phyloP scores from a whole-genome alignment of 441 rosid species.

The Pelargonium exstipulatum region DNA sequence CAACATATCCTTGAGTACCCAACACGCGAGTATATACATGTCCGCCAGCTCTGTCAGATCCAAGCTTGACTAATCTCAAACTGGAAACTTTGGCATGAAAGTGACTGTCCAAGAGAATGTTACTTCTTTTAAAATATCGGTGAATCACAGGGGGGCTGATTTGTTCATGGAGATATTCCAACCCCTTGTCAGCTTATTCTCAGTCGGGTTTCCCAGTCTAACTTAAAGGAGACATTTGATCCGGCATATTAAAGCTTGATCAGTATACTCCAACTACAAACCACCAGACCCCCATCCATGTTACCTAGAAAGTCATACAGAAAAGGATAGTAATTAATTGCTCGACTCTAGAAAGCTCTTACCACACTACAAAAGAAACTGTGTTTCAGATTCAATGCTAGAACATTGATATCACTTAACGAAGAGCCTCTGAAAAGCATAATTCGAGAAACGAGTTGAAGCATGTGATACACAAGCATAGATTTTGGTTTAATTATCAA shows the following conservation, averaged over 20 bases:
- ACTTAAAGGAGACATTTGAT: slow-evolving; percentile 35
- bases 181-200: slow-evolving; percentile 68
- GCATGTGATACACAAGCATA: background rate
- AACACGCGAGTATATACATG: slow-evolving; percentile 81
- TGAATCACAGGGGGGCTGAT: slow-evolving; percentile 66
- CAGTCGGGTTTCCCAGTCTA: slow-evolving; percentile 75
- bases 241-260: slow-evolving; percentile 31
- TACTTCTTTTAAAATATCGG: slow-evolving; percentile 73
- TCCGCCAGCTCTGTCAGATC: slow-evolving; percentile 89
- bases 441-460: background rate
- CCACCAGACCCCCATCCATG: too few relatives aligned
- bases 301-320: too few relatives aligned
- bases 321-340: too few relatives aligned
- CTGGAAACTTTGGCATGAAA: slow-evolving; percentile 67
- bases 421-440: too few relatives aligned
- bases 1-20: slow-evolving; percentile 73
- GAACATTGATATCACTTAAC: background rate
- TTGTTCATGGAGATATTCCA: slow-evolving; percentile 68
- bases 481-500: background rate
- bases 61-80: slow-evolving; percentile 70
- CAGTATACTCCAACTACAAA: too few relatives aligned
- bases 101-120: slow-evolving; percentile 52
- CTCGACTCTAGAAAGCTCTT: background rate
- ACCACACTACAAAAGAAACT: background rate
- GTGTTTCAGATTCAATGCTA: background rate